Evolutionary conservation across 2,329 filamentous ascomycete genomes (phyloP), one percentile per base, ranked within the genome.

Genomic region (Monilinia vaccinii-corymbosi): DNA sequence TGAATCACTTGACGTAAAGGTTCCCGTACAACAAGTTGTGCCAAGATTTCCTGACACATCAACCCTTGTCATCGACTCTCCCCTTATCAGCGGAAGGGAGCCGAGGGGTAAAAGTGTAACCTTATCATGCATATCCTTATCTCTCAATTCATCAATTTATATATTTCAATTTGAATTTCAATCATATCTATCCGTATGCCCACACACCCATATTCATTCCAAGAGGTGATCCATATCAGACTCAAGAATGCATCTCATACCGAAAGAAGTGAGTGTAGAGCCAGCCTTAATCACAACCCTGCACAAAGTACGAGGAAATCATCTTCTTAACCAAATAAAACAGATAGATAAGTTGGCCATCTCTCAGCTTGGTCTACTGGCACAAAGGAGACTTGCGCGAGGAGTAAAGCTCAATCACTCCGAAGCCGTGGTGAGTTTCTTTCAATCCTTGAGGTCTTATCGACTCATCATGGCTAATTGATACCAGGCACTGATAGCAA

Each of bases 281-380:
- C 44, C 49, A 14, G 46, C 44, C 49, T 40, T 42, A 47, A 36
- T 28, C 34, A 16, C 40, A n/a, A 23, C 34, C 23, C 11, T n/a
- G n/a, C 40, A 44, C 14, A n/a, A n/a, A 11, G 11, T 16, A 45
- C 25, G 6, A 28, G 6, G 25, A 60, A 60, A 28, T 49, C 25
- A 42, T 25, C 11, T 28, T 36, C 14, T 42, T 47, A 42, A 46
- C 38, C 32, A 18, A 18, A 21, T 2, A 31, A 60, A 49, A 23
- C 66, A 97, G 93, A 81, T 97, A 71, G 93, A 97, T 80, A 97
- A 97, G 84, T 89, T 97, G 75, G 82, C 88, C 73, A 93, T 96
- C 72, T 89, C 91, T 58, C 91, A 97, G 75, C 79, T 96, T 63
- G 93, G 93, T 68, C 81, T 88, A 66, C 81, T 97, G 52, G 93